phyloP scores from a whole-genome alignment of 1,284 basidiomycete genomes.

The Trametes polyzona region DNA sequence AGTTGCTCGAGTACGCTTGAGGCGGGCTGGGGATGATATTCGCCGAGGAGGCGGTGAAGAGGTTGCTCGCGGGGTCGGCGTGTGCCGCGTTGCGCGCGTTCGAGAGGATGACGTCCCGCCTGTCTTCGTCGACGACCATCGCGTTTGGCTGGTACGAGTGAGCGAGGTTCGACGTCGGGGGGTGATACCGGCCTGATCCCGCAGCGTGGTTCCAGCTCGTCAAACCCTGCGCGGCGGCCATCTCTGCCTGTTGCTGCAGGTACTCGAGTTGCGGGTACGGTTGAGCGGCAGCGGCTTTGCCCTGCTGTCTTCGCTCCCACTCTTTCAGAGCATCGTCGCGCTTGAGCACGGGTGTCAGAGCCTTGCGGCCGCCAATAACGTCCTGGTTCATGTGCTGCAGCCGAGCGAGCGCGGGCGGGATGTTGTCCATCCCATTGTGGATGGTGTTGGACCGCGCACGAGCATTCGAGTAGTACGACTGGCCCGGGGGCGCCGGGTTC shows the following conservation, averaged over 20 bases:
- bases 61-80: slow-evolving; percentile 44
- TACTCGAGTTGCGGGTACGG: slow-evolving; percentile 88
- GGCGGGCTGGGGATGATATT: slow-evolving; percentile 72
- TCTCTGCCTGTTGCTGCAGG: slow-evolving; percentile 90
- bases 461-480: slow-evolving; percentile 65
- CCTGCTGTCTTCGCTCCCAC: slow-evolving; percentile 83
- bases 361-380: slow-evolving; percentile 79
- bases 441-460: slow-evolving; percentile 87
- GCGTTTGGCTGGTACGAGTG: slow-evolving; percentile 63
- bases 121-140: slow-evolving; percentile 66
- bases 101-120: slow-evolving; percentile 73
- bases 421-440: slow-evolving; percentile 84
- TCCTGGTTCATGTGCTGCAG: slow-evolving; percentile 90
- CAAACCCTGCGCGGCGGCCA: slow-evolving; percentile 66
- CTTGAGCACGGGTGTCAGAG: slow-evolving; percentile 86
- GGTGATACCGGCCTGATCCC: slow-evolving; percentile 49
- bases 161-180: slow-evolving; percentile 70
- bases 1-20: slow-evolving; percentile 62
- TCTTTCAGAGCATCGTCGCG: slow-evolving; percentile 89
- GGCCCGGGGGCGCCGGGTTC: slow-evolving; percentile 59
- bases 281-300: slow-evolving; percentile 65
- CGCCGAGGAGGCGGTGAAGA: slow-evolving; percentile 47
- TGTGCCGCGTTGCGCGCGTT: slow-evolving; percentile 73
- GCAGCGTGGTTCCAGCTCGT: slow-evolving; percentile 50
- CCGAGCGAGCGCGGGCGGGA: slow-evolving; percentile 90